Evolutionary conservation across 225 moss, liverwort and hornwort species (phyloP), one percentile per base, ranked within the genome.

Genomic region (Pseudoscleropodium purum): DNA sequence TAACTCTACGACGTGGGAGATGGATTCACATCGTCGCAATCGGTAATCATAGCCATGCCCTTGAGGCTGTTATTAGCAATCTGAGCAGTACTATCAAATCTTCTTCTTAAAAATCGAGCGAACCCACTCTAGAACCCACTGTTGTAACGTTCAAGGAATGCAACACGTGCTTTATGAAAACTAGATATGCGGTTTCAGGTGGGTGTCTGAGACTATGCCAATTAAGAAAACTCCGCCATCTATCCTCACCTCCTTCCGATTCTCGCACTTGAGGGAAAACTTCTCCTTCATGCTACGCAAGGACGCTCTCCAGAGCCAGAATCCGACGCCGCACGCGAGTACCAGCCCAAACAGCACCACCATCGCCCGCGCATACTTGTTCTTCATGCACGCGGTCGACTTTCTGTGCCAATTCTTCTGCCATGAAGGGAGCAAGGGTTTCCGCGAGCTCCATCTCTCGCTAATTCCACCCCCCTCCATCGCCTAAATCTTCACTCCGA

Each of bases 241-340:
- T 18, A 25, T 25, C 66, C 89, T 88, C 70, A 96, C 97, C 95
- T 97, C 94, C 79, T 92, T 95, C 20, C 94, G 94, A 87, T 96
- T 97, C 62, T 87, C 91, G 78, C 97, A 97, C 86, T 95, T 96
- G 60, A 97, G 95, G 33, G 45, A 52, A 45, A 95, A 93, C 36
- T 96, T 82, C 39, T 91, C 91, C 84, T 92, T 82, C 89, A 92
- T 88, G 75, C 87, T 91, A 33, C 87, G 62, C 29, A 95, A 37
- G 1, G 95, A 87, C 72, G 81, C 87, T 83, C 52, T 89, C 93
- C 94, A 97, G 5, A 90, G 86, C 26, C 86, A 96, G 87, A 61
- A 94, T 29, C 96, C 97, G 51, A 97, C 94, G 41, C 90, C 93
- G 60, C 92, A 70, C 18, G 97, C 96, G 31, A 94, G n/a, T 8